Percentiles rank a stretch among this genome's conserved stretches.
Evolutionary conservation across 345 rosid species (phyloP).

Genomic region (Atalantia buxifolia): DNA sequence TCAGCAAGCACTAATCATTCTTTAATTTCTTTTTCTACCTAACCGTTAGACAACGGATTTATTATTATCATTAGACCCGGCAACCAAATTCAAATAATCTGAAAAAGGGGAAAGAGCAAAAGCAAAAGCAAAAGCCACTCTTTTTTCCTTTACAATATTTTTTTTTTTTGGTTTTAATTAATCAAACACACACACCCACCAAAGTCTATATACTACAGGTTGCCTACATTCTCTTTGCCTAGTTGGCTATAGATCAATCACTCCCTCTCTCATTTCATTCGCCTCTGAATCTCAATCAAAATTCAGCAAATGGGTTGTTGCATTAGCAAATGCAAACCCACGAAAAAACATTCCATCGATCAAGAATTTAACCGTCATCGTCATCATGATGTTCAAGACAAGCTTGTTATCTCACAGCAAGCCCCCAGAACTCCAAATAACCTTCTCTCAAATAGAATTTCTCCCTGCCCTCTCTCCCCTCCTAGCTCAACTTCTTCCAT

Average conservation of each 20-base stretch:
- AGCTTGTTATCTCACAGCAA: conserved; percentile 49
- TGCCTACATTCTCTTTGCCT: neutral
- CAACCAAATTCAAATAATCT: conserved; percentile 45
- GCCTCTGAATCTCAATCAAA: neutral
- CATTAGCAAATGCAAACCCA: conserved; percentile 67
- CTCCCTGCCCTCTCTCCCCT: conserved; percentile 51
- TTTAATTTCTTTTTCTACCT: neutral
- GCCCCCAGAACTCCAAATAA: conserved; percentile 19
- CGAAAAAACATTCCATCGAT: conserved; percentile 28
- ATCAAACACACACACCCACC: conserved; percentile 10
- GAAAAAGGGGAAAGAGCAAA: neutral
- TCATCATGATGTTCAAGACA: conserved; percentile 41
- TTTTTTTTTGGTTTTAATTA: neutral
- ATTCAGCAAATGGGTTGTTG: conserved; percentile 68
- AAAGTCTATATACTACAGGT: conserved; percentile 6
- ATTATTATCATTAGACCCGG: conserved; percentile 24
- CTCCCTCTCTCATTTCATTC: neutral
- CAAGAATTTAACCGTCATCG: conserved; percentile 25
- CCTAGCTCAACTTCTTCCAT: conserved; percentile 23
- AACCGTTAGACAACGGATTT: conserved; percentile 53
- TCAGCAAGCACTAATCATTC: neutral
- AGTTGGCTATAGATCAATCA: neutral
- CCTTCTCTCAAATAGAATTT: conserved; percentile 26
- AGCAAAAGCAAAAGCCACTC: conserved; percentile 14
- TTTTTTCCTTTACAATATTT: neutral